phyloP scores from a whole-genome alignment of 108 stramenopile genomes.

The Cyclostephanos invisitatus region DNA sequence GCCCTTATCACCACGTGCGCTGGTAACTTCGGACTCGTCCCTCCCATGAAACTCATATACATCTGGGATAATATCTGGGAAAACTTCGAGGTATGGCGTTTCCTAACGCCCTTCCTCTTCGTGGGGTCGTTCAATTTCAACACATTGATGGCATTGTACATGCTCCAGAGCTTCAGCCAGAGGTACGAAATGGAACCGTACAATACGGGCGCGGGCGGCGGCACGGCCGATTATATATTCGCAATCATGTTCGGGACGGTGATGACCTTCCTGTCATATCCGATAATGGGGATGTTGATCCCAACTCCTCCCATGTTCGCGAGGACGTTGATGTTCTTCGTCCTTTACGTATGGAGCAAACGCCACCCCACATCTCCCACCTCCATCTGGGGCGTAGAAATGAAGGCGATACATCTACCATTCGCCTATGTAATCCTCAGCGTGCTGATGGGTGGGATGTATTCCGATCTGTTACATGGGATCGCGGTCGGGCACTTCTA shows the following conservation, averaged over 20 bases:
- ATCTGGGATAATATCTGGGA: constrained; percentile 56
- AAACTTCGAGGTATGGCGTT: constrained; percentile 76
- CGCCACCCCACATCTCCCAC: constrained; percentile 75
- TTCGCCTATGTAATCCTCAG: constrained; percentile 81
- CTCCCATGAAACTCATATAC: constrained; percentile 57
- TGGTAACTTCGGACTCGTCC: constrained; percentile 72
- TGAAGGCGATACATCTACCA: constrained; percentile 81
- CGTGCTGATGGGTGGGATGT: constrained; percentile 72
- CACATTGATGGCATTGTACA: constrained; percentile 72
- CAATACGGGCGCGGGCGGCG: constrained; percentile 88
- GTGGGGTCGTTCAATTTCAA: constrained; percentile 72
- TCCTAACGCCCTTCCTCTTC: constrained; percentile 77
- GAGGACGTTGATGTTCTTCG: constrained; percentile 73
- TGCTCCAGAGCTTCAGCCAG: constrained; percentile 67
- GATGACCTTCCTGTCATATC: constrained; percentile 62
- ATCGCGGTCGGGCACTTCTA: constrained; percentile 82
- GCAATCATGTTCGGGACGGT: constrained; percentile 64
- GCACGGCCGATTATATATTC: constrained; percentile 67
- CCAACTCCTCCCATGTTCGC: constrained; percentile 61
- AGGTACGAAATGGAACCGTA: constrained; percentile 81
- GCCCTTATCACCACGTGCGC: constrained; percentile 63
- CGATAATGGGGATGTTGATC: constrained; percentile 50
- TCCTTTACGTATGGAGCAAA: constrained; percentile 87
- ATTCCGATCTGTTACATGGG: constrained; percentile 70
- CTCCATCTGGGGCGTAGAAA: constrained; percentile 87